Evolutionary conservation across 2,329 filamentous ascomycete species (phyloP).

Genomic region (Exophiala viscosa): DNA sequence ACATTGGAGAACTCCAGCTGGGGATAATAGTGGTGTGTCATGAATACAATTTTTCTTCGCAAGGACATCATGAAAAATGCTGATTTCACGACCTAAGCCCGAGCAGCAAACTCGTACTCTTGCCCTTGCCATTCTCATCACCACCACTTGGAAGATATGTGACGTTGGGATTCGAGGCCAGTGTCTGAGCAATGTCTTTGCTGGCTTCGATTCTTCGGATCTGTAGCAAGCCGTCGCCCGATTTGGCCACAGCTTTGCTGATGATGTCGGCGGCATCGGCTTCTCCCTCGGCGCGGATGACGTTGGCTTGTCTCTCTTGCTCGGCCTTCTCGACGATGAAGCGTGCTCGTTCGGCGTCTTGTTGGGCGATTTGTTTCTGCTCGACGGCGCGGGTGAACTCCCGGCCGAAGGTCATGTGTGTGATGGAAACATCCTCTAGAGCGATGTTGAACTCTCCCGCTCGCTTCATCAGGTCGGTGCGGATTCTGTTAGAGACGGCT

Average conservation of each 20-base stretch:
- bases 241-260: conserved; percentile 86
- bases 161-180: conserved; percentile 89
- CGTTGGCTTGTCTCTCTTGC: conserved; percentile 97
- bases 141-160: conserved; percentile 81
- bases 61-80: neutral
- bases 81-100: conserved; percentile 44
- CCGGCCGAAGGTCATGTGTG: conserved; percentile 99
- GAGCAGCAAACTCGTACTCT: conserved; percentile 64
- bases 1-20: conserved; percentile 7
- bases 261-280: conserved; percentile 96
- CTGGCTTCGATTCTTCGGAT: conserved; percentile 97
- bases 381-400: conserved; percentile 98
- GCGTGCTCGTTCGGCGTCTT: conserved; percentile 92
- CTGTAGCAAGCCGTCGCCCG: conserved; percentile 87
- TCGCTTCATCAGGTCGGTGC: conserved; percentile 83
- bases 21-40: conserved; percentile 1
- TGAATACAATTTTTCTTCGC: neutral
- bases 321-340: conserved; percentile 99
- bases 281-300: conserved; percentile 96
- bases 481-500: conserved; percentile 92
- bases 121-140: conserved; percentile 54
- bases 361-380: conserved; percentile 99
- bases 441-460: conserved; percentile 98
- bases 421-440: conserved; percentile 97
- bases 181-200: conserved; percentile 87